Evolutionary conservation across 73 alveolate species (phyloP).

Genomic region (Paramecium tetraurelia): DNA sequence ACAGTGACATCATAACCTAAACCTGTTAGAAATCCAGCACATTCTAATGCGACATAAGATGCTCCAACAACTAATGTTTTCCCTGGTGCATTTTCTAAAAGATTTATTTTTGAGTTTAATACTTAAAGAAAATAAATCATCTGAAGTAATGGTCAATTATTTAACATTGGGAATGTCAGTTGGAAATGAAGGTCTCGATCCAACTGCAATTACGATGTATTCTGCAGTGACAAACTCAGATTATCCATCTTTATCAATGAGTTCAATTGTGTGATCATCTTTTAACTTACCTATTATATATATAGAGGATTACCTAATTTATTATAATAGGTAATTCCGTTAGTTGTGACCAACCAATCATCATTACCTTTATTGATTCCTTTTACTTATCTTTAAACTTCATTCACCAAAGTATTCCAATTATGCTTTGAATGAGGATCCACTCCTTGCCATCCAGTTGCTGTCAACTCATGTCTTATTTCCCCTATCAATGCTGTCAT

Average conservation of each 20-base stretch:
- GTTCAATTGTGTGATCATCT: slow-evolving; percentile 44
- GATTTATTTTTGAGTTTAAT: background rate
- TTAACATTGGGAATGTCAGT: slow-evolving; percentile 33
- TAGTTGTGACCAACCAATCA: slow-evolving; percentile 38
- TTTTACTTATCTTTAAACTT: slow-evolving; percentile 48
- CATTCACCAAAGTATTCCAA: slow-evolving; percentile 39
- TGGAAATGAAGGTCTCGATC: slow-evolving; percentile 55
- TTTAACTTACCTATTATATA: slow-evolving; percentile 9
- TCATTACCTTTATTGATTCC: slow-evolving; percentile 47
- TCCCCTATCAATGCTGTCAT: slow-evolving; percentile 58
- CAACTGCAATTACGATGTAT: slow-evolving; percentile 25
- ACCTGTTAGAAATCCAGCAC: slow-evolving; percentile 96
- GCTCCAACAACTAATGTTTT: slow-evolving; percentile 98
- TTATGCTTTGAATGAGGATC: background rate
- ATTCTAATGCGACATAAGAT: slow-evolving; percentile 93
- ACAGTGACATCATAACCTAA: slow-evolving; percentile 95
- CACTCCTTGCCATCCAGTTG: slow-evolving; percentile 49
- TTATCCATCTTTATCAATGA: background rate
- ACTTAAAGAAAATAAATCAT: slow-evolving; percentile 91
- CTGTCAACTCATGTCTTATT: background rate
- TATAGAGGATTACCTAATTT: slow-evolving; percentile 13
- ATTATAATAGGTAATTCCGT: slow-evolving; percentile 37
- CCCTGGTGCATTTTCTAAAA: slow-evolving; percentile 82
- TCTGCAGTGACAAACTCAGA: slow-evolving; percentile 42
- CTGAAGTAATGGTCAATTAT: slow-evolving; percentile 56